Evolutionary conservation across 2,329 filamentous ascomycete genomes (phyloP), one percentile per base, ranked within the genome.

Genomic region (Escovopsis weberi): DNA sequence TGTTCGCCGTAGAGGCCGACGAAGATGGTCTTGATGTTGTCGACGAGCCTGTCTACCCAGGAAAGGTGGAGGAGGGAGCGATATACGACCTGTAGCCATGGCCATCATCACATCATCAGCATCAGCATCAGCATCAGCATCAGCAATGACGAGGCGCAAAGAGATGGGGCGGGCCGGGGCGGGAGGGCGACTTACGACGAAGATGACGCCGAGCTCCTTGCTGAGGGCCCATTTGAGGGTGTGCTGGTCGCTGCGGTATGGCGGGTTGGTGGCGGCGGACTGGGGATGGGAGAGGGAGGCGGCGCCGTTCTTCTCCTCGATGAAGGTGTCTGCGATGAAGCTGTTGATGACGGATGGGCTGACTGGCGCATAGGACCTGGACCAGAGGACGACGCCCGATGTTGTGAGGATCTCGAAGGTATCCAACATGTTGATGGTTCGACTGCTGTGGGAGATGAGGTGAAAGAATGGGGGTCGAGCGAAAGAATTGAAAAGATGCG

Each of bases 331-430:
- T 60, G 81, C 80, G 64, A 98, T 95, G 62, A 98, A 81, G 68
- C 78, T 83, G 69, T 98, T 95, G 69, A 98, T 80, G 50, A 95
- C 72, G 53, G 82, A 79, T 37, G 84, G 75, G 59, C 79, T 87
- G 57, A 94, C 78, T 2, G 82, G 74, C 43, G 81, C 78, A 60
- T 89, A 94, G 26, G 79, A 82, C 59, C 84, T 82, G 47, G 89
- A 95, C 91, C 91, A 98, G 43, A 98, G 76, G 45, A 98, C 91
- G 48, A 98, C 88, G 44, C 91, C 91, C 4, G 88, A 94, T 33
- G 89, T 94, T 47, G 89, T 95, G 47, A 98, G 65, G 51, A 98
- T 91, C 64, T 98, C 89, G 61, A 98, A 98, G 12, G 85, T 82
- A 68, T 98, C 91, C 65, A 98, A 68, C 89, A 96, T 96, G 45